Conservation (phyloP, 1,139 yeast species). For the Citeromyces hawaiiensis region DNA sequence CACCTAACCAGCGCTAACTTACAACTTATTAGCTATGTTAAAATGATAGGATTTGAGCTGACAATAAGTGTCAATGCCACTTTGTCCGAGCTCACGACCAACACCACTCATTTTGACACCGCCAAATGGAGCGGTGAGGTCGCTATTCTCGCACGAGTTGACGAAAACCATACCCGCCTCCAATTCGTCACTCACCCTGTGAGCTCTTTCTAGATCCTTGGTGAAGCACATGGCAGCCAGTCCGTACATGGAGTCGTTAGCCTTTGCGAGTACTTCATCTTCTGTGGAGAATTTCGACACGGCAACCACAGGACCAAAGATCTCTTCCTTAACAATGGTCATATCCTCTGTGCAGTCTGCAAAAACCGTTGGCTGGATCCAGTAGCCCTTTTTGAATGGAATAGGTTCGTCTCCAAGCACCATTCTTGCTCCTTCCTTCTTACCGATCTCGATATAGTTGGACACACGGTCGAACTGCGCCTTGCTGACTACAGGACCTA, state of each 20-base stretch:
- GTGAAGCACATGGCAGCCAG: constrained; percentile 77
- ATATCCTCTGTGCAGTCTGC: constrained; percentile 45
- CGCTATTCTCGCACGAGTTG: constrained; percentile 74
- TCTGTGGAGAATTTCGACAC: constrained; percentile 53
- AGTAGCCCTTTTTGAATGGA: constrained; percentile 27
- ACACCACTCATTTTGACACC: constrained; percentile 74
- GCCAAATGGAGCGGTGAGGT: constrained; percentile 70
- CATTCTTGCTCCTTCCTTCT: constrained; percentile 57
- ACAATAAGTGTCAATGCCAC: constrained; percentile 65
- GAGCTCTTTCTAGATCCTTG: constrained; percentile 41
- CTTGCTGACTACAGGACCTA: constrained; percentile 74
- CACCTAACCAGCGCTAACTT: no score
- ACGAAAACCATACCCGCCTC: constrained; percentile 83
- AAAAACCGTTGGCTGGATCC: constrained; percentile 57
- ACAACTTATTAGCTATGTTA: constrained; percentile 23
- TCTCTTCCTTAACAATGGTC: constrained; percentile 56
- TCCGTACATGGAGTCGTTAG: constrained; percentile 67
- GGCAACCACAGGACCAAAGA: constrained; percentile 91
- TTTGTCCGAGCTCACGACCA: constrained; percentile 81
- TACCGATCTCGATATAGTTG: constrained; percentile 54
- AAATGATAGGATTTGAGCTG: constrained; percentile 69
- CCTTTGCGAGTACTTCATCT: constrained; percentile 59
- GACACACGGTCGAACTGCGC: constrained; percentile 57
- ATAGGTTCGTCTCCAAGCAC: constrained; percentile 35
- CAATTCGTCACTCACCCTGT: constrained; percentile 47